Conservation (phyloP, 495 filamentous ascomycete genomes). For the Penicillium alfredii region DNA sequence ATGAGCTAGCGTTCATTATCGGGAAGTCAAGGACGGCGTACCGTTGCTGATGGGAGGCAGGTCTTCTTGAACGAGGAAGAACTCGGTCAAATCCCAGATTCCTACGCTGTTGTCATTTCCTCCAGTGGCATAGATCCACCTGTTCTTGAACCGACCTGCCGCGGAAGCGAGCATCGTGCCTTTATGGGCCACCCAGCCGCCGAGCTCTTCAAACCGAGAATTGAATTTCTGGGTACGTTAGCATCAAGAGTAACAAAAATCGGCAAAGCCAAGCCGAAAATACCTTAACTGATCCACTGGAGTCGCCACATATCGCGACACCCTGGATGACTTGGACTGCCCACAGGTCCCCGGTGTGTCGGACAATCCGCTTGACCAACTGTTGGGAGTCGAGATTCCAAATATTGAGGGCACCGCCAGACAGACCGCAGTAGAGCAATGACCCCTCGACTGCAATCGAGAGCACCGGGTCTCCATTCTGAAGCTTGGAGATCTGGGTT, state of each 20-base stretch:
- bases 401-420: constrained; percentile 86
- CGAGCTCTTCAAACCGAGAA: constrained; percentile 78
- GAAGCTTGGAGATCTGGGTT: constrained; percentile 57
- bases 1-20: constrained; percentile 4
- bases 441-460: constrained; percentile 79
- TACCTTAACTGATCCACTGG: constrained; percentile 77
- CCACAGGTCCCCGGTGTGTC: constrained; percentile 77
- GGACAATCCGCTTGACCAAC: constrained; percentile 74
- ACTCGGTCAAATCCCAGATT: constrained; percentile 75
- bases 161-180: constrained; percentile 86
- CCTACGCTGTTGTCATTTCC: constrained; percentile 86
- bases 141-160: constrained; percentile 56
- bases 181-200: constrained; percentile 77
- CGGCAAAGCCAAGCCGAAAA: constrained; percentile 1
- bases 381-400: constrained; percentile 97
- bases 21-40: too few relatives aligned
- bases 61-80: constrained; percentile 36
- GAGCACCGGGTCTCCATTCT: constrained; percentile 78
- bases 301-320: constrained; percentile 75
- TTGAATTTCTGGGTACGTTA: constrained; percentile 61
- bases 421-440: constrained; percentile 82
- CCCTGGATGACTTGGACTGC: constrained; percentile 77
- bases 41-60: constrained; percentile 54
- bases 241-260: constrained; percentile 3
- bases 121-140: constrained; percentile 83